Base-by-base conservation (phyloP, 352 stramenopile genomes). In the Pythium guiyangense region DNA sequence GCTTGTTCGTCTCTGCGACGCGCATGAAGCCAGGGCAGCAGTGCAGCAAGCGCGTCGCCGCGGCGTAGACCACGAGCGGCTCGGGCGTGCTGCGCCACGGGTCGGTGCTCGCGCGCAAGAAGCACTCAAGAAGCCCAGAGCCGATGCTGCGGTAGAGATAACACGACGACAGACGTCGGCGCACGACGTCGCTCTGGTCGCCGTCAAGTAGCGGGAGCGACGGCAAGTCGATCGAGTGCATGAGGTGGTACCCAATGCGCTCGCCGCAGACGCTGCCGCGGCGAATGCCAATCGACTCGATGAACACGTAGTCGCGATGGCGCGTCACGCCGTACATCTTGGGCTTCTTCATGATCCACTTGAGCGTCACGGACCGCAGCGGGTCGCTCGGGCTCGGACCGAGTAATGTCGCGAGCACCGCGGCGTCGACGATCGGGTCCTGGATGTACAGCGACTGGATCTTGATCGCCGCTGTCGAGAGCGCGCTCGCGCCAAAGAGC, bases 151-250 rank as follows among this genome's bases (percentile, higher is more conserved):
- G 61, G 10, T 60, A 67, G 11, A 67, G 39, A 18, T 60, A 63
- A 43, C 60, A 67, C 6, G 25, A 60, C 27, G 60, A 67, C 17
- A 67, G 15, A 3, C 49, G 49, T 1, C 60, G 51, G 10, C 60
- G 48, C 49, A 66, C 60, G 22, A 58, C 43, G 26, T 52, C 39
- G 17, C 57, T 44, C 49, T 68, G 56, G 29, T 40, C 49, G 18
- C 47, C 50, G 34, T 49, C 43, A 0, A 64, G 44, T 14, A 40
- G 26, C 12, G 57, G 62, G 27, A 65, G 48, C 44, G 48, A 27
- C 43, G 60, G 60, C n/a, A 73, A 51, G 5, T 70, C 60, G 9
- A 78, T 50, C 40, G 70, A 78, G 43, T 75, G 70, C 29, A 66
- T 35, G 15, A 78, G 22, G 43, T 63, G 51, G 58, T 69, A 78